Base-by-base conservation (phyloP, 148 eudicot genomes). In the Silene uniflora region DNA sequence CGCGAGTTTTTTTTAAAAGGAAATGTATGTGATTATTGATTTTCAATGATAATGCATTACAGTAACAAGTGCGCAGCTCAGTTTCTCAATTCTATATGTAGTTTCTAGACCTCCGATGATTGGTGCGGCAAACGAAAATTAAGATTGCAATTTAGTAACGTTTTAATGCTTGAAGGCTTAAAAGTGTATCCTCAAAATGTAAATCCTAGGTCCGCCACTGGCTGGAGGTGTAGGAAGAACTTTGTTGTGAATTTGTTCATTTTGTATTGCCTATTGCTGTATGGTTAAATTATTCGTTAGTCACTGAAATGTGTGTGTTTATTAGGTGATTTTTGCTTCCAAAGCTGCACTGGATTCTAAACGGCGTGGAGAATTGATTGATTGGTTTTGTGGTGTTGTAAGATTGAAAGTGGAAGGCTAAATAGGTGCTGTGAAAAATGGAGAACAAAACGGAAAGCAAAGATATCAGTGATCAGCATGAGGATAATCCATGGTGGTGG, bases 401-500 rank as follows among this genome's bases (percentile, higher is more conserved):
- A 71, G 63, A 62, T 74, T 52, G 23, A 35, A 44, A 59, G 21
- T 75, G 39, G 55, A 55, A 42, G 32, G 58, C 58, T 52, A 52
- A 14, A 16, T 7, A 42, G 17, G 10, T 62, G 46, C 23, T 69
- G 67, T 70, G 62, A 10, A 78, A 62, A 18, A 88, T 80, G 88
- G 81, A 72, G 60, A 74, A 73, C 72, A 73, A 68, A 72, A 86
- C 54, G 81, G 81, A 59, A 67, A 68, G 54, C 62, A 82, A 87
- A 64, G 76, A 62, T 9, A 73, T 64, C 49, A 17, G 63, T 63
- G 86, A 75, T 46, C 52, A 80, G 19, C 82, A 79, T 24, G 83
- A 76, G 10, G 72, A 83, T 65, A 79, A 75, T 73, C 73, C 83
- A 55, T 93, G 96, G 93, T 84, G 86, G 83, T 91, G 89, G 91